Conservation (phyloP, 2,329 filamentous ascomycete species). For the Teratosphaeria epicoccoides region DNA sequence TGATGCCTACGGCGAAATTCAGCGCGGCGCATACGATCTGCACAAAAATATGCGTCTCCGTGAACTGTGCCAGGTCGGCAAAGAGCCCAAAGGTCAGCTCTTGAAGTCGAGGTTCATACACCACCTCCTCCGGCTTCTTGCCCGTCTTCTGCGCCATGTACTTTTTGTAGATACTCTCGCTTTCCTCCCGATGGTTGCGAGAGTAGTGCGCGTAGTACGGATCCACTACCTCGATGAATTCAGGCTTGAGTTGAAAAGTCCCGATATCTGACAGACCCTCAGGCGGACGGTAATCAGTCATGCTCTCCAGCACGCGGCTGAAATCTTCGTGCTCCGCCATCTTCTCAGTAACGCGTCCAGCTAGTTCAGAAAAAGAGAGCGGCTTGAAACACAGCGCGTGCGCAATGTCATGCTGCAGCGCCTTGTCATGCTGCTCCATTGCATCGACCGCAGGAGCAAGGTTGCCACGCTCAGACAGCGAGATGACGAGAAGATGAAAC, state of each 20-base stretch:
- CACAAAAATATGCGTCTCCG: constrained; percentile 71
- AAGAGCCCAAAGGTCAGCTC: constrained; percentile 71
- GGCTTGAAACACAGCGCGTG: constrained; percentile 96
- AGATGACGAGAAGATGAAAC: constrained; percentile 80
- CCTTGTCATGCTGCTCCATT: constrained; percentile 50
- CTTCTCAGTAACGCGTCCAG: constrained; percentile 74
- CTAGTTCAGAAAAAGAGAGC: constrained; percentile 86
- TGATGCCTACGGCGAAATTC: constrained; percentile 63
- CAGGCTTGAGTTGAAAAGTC: constrained; percentile 81
- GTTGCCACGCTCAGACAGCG: constrained; percentile 79
- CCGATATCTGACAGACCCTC: constrained; percentile 89
- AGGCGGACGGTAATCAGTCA: constrained; percentile 79
- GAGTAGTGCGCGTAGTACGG: constrained; percentile 94
- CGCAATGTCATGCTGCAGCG: constrained; percentile 78
- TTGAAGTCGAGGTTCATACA: constrained; percentile 78
- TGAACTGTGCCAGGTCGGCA: constrained; percentile 65
- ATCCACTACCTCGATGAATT: constrained; percentile 80
- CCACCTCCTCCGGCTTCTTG: constrained; percentile 68
- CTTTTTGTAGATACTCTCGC: constrained; percentile 77
- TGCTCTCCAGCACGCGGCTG: constrained; percentile 69
- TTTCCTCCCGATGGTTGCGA: constrained; percentile 93
- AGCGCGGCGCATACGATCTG: constrained; percentile 85
- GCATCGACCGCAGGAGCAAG: constrained; percentile 60
- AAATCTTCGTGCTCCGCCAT: constrained; percentile 85
- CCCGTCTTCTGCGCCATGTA: constrained; percentile 81